Base-by-base conservation (phyloP, 352 stramenopile species). In the Pythium angustatum region DNA sequence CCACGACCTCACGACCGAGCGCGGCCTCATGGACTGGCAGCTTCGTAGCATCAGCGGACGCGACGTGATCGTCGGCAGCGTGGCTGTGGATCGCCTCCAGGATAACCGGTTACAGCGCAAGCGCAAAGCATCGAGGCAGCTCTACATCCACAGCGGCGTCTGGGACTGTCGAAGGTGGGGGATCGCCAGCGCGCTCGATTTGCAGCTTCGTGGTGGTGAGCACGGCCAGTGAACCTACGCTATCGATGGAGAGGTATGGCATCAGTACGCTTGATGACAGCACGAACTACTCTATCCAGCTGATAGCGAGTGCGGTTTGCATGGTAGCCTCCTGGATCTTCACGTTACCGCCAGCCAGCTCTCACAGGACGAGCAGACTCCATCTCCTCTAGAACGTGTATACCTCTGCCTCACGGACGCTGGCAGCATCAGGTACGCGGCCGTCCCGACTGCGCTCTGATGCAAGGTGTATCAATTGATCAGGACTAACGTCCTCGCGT, bases 71-170 rank as follows among this genome's bases (percentile, higher is more conserved):
- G 33, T 64, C 57, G 57, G 57, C 33, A 40, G 34, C 22, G 57
- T 33, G 33, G 24, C 57, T n/a, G 15, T 27, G 2, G 57, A 51
- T 36, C 57, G 57, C 6, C 44, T 64, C 15, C 44, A 57, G n/a
- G 57, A 64, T 26, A 64, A 64, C 26, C 57, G 57, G 19, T 33
- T 64, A 8, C 57, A 64, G 17, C 57, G 57, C 44, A 64, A 64
- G 27, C 57, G 57, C 34, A 55, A n/a, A 64, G 57, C 44, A 55
- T 10, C 44, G 41, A 22, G 41, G 57, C 22, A 28, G 14, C 9
- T n/a, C 54, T 40, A 28, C 34, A 41, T 5, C 52, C 40, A 53
- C 33, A 17, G 43, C 27, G 43, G 30, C 43, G 21, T 9, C n/a
- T 7, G 21, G 24, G 14, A 22, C 47, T 11, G 47, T 2, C 10